A percentile compares a stretch with the other conserved stretches of the same genome.
phyloP scores from a whole-genome alignment of 495 filamentous ascomycete species.

The Xylaria grammica region DNA sequence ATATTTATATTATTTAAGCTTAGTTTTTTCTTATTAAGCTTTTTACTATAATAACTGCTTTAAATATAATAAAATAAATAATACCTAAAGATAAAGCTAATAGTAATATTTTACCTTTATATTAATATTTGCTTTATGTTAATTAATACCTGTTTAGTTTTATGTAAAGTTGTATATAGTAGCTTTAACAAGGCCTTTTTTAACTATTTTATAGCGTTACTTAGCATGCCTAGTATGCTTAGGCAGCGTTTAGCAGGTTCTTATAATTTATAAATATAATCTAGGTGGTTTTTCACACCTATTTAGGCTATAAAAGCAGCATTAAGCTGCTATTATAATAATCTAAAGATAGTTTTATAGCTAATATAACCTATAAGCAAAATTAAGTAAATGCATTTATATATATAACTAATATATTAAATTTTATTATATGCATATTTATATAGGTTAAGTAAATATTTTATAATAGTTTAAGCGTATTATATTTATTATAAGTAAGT shows the following conservation, averaged over 20 bases:
- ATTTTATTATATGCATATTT: background rate
- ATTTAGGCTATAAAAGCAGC: too few relatives aligned
- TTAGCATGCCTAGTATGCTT: too few relatives aligned
- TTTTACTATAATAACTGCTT: too few relatives aligned
- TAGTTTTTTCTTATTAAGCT: background rate
- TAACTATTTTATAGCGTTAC: too few relatives aligned
- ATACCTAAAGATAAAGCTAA: background rate
- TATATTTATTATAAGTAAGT: background rate
- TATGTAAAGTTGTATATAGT: background rate
- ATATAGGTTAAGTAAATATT: background rate
- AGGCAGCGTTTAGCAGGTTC: too few relatives aligned
- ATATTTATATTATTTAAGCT: conserved; percentile 5
- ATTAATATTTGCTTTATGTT: too few relatives aligned
- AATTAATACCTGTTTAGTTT: background rate
- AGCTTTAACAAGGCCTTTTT: too few relatives aligned
- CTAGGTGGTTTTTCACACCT: too few relatives aligned
- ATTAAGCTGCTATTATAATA: too few relatives aligned
- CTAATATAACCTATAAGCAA: too few relatives aligned
- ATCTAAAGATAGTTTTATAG: too few relatives aligned
- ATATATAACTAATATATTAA: conserved; percentile 3
- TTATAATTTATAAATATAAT: too few relatives aligned
- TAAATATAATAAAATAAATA: background rate
- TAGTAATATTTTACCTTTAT: background rate
- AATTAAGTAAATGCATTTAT: background rate
- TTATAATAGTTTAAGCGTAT: background rate